Evolutionary conservation across 1,284 basidiomycete genomes (phyloP), one percentile per base, ranked within the genome.

Genomic region (Cryptococcus depauperatus): DNA sequence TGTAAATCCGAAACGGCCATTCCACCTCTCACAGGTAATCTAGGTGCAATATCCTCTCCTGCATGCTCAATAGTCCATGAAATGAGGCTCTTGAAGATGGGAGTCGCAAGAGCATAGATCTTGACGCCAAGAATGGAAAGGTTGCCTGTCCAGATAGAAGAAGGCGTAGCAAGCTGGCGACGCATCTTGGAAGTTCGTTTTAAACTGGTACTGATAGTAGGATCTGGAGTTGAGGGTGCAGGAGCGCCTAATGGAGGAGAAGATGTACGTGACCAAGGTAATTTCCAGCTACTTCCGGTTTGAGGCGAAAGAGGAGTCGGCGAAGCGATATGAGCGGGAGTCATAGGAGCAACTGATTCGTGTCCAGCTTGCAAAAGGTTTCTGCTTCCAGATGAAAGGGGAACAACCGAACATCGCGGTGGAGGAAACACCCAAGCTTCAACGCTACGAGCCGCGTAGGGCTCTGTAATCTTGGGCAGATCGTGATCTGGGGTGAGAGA

Each of bases 361-460:
- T 65, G 44, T 58, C 69, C 66, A 2, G 66, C 60, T 35, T 44
- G 61, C 29, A 48, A 56, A 51, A 55, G 72, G 27, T 68, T 61
- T 60, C 70, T 67, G 35, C 69, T 42, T 3, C 64, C 62, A 21
- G 69, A 49, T n/a, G 58, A 55, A 27, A 64, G 61, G 37, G 66
- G 52, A 23, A 64, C 46, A 30, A 56, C 42, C 30, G 57, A 46
- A 13, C 65, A 65, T 30, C 67, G 49, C 38, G 59, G 62, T 11
- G 75, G 74, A 0, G 75, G 75, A 56, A 74, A 76, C 0, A 61
- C 61, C 55, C 62, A 74, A 2, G 70, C 68, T 44, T 71, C 68
- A 22, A 76, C 43, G 14, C 65, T 64, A 33, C 72, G 62, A 7
- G 51, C 47, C 0, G 67, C 65, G 16, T 58, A 56, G 0, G 62